A percentile compares a stretch with the other conserved stretches of the same genome.
Conservation (phyloP, 140 eudicot genomes). For the Ambrosia hybrid region DNA sequence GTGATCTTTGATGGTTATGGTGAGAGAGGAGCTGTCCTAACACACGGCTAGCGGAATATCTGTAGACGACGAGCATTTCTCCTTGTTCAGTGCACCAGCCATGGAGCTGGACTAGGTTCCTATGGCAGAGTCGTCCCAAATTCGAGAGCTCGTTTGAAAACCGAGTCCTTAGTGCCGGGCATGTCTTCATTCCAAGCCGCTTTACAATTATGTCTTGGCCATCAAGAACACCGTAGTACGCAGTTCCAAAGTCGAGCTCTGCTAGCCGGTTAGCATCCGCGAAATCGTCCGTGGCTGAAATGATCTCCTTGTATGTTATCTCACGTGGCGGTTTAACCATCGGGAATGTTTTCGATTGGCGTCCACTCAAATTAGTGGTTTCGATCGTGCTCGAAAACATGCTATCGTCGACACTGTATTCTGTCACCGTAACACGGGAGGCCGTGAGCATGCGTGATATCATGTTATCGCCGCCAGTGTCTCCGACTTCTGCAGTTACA, state of each 20-base stretch:
- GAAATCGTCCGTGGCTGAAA: slow-evolving; percentile 67
- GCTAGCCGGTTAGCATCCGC: slow-evolving; percentile 67
- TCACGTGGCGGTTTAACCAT: slow-evolving; percentile 66
- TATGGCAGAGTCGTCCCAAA: slow-evolving; percentile 68
- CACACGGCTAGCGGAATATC: slow-evolving; percentile 51
- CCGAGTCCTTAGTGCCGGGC: slow-evolving; percentile 63
- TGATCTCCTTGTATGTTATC: slow-evolving; percentile 57
- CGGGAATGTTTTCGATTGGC: slow-evolving; percentile 29
- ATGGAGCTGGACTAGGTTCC: slow-evolving; percentile 81
- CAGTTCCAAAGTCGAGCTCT: slow-evolving; percentile 73
- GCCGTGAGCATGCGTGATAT: background rate
- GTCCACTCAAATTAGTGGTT: slow-evolving; percentile 1
- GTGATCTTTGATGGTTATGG: slow-evolving; percentile 27
- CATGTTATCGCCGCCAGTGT: slow-evolving; percentile 2
- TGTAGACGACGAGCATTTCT: slow-evolving; percentile 85
- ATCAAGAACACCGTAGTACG: slow-evolving; percentile 70
- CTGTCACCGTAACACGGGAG: slow-evolving; percentile 16
- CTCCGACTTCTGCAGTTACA: slow-evolving; percentile 40
- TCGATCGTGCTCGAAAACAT: slow-evolving; percentile 13
- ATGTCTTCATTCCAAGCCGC: slow-evolving; percentile 68
- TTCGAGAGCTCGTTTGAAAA: slow-evolving; percentile 72
- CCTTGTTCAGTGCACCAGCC: slow-evolving; percentile 99
- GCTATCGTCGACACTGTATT: slow-evolving; percentile 12
- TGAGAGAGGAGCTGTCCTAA: slow-evolving; percentile 59
- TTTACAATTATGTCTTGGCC: slow-evolving; percentile 53